These are phyloP conservation scores for Pseudopediastrum boryanum DNA, from an alignment of 139 green algal genomes.

Conservation along the genomic window DNA sequence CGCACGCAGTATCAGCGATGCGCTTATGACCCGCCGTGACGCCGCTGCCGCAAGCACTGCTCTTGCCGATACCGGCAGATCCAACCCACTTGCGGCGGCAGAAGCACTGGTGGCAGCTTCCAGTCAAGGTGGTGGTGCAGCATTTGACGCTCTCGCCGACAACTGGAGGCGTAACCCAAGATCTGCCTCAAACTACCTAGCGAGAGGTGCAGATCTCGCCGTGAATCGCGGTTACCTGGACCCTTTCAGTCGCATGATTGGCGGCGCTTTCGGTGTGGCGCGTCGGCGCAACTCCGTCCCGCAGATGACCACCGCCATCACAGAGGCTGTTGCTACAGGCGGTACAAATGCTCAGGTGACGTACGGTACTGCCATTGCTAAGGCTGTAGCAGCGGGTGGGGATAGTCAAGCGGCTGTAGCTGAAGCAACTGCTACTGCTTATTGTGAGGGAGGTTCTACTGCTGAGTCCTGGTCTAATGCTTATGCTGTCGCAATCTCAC, in stretches of 20 bases:
- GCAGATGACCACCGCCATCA: slow-evolving; percentile 14
- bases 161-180: no score
- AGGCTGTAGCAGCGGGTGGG: slow-evolving; percentile 25
- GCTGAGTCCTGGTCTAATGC: slow-evolving; percentile 23
- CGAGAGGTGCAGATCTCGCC: slow-evolving; percentile 12
- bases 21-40: no score
- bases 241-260: slow-evolving; percentile 14
- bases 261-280: slow-evolving; percentile 11
- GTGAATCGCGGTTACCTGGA: slow-evolving; percentile 3
- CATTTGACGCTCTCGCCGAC: no score
- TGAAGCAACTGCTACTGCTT: slow-evolving; percentile 35
- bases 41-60: no score
- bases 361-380: slow-evolving; percentile 21
- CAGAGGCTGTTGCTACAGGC: slow-evolving; percentile 15
- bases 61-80: no score
- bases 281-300: not conserved
- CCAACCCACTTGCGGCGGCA: no score
- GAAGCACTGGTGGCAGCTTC: no score
- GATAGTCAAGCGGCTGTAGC: slow-evolving; percentile 26
- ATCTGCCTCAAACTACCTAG: no score
- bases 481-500: slow-evolving; percentile 20
- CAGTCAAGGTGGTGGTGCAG: no score
- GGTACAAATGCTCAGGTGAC: not conserved
- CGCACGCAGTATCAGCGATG: no score
- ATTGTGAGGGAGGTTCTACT: slow-evolving; percentile 19